Conservation (phyloP, 495 filamentous ascomycete species). For the Jackrogersella multiformis region DNA sequence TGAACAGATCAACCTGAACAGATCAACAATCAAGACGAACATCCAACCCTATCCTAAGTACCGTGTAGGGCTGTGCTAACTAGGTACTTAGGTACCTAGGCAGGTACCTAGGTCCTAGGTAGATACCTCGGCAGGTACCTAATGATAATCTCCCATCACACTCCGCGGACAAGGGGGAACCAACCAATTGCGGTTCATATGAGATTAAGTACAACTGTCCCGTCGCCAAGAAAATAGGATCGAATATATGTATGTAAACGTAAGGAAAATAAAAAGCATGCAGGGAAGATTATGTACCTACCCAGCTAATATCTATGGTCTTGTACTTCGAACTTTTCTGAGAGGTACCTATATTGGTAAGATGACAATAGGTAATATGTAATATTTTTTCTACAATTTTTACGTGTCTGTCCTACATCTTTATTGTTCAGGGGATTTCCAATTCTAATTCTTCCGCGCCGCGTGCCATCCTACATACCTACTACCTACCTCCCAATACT, state of each 20-base stretch:
- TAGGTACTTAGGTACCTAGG: too few relatives aligned
- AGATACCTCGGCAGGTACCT: too few relatives aligned
- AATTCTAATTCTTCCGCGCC: slow-evolving; percentile 17
- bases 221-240: slow-evolving; percentile 38
- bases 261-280: slow-evolving; percentile 29
- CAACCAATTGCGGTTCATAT: slow-evolving; percentile 31
- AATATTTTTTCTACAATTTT: slow-evolving; percentile 29
- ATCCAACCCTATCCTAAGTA: slow-evolving; percentile 5
- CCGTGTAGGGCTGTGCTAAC: slow-evolving; percentile 24
- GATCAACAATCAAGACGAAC: slow-evolving; percentile 9
- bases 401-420: slow-evolving; percentile 31
- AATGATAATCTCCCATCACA: slow-evolving; percentile 20
- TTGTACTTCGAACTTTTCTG: slow-evolving; percentile 18
- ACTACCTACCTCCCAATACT: slow-evolving; percentile 18
- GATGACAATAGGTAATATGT: slow-evolving; percentile 23
- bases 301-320: slow-evolving; percentile 12
- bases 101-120: too few relatives aligned
- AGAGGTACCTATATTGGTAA: not conserved
- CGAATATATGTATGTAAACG: slow-evolving; percentile 36
- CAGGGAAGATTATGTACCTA: slow-evolving; percentile 19
- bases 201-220: slow-evolving; percentile 27
- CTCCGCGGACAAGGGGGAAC: slow-evolving; percentile 7
- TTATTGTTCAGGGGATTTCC: slow-evolving; percentile 29
- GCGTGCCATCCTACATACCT: slow-evolving; percentile 28
- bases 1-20: not conserved